Conservation (phyloP, 164 flowering plant species). For the Vitis labrusca region DNA sequence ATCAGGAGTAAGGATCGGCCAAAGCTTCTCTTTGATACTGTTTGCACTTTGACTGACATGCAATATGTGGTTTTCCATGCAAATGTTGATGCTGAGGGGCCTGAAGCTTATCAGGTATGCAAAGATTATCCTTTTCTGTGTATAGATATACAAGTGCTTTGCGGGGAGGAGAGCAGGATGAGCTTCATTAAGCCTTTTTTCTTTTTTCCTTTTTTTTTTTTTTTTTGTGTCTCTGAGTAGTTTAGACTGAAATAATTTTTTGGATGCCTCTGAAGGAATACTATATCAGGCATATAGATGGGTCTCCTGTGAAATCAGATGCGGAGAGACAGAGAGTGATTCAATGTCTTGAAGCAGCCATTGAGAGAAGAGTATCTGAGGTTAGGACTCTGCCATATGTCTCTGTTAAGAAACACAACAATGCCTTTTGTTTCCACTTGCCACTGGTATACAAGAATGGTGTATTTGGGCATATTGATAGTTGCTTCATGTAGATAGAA, state of each 20-base stretch:
- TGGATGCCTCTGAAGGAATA: conserved; percentile 54
- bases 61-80: conserved; percentile 93
- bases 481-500: too few relatives aligned
- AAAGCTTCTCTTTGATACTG: conserved; percentile 82
- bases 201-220: background rate
- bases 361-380: conserved; percentile 94
- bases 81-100: conserved; percentile 67
- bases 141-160: background rate
- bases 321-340: conserved; percentile 76
- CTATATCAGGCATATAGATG: conserved; percentile 73
- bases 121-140: background rate
- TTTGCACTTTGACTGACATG: conserved; percentile 95
- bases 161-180: background rate
- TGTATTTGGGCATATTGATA: too few relatives aligned
- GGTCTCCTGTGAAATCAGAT: conserved; percentile 79
- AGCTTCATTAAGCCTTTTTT: background rate
- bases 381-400: conserved; percentile 26
- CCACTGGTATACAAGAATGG: too few relatives aligned
- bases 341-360: conserved; percentile 92
- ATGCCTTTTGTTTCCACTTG: background rate
- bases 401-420: background rate
- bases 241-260: too few relatives aligned
- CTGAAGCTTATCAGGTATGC: conserved; percentile 80
- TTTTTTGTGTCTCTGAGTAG: background rate
- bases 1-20: conserved; percentile 81